phyloP scores from a whole-genome alignment of 805 yeast species.

The Metschnikowia lunata region DNA sequence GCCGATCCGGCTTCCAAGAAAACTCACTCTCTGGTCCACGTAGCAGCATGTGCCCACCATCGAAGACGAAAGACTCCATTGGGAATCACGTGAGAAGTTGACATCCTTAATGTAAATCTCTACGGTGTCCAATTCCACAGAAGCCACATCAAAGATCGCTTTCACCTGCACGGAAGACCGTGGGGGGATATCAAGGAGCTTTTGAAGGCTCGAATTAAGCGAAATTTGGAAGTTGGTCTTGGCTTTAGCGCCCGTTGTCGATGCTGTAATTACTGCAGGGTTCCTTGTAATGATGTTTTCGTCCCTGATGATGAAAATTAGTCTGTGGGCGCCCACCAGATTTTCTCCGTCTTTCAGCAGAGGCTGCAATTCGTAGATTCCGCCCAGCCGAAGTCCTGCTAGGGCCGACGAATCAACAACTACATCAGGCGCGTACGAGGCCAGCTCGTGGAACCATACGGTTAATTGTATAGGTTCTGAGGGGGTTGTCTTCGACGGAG shows the following conservation, averaged over 20 bases:
- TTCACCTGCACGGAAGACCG: slow-evolving; percentile 60
- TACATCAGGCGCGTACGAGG: slow-evolving; percentile 55
- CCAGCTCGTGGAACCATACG: slow-evolving; percentile 66
- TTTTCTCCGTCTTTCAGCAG: slow-evolving; percentile 19
- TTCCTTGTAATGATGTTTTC: slow-evolving; percentile 11
- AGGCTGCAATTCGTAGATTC: slow-evolving; percentile 64
- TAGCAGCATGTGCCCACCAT: slow-evolving; percentile 63
- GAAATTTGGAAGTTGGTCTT: slow-evolving; percentile 45
- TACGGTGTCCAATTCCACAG: slow-evolving; percentile 72
- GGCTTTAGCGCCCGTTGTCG: slow-evolving; percentile 9
- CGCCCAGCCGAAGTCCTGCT: slow-evolving; percentile 68
- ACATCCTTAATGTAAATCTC: slow-evolving; percentile 80
- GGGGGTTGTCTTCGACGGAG: neutral
- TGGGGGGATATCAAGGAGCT: slow-evolving; percentile 58
- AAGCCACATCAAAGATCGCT: slow-evolving; percentile 36
- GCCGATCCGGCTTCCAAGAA: slow-evolving; percentile 58
- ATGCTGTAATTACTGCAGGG: slow-evolving; percentile 1
- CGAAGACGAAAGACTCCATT: slow-evolving; percentile 76
- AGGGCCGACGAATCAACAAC: slow-evolving; percentile 55
- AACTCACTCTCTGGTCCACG: slow-evolving; percentile 58
- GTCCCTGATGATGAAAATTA: slow-evolving; percentile 12
- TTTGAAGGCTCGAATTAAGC: slow-evolving; percentile 54
- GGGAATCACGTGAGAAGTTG: slow-evolving; percentile 80
- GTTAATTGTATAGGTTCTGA: slow-evolving; percentile 32
- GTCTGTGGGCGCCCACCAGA: slow-evolving; percentile 3